phyloP scores from a whole-genome alignment of 2,329 filamentous ascomycete genomes.

The Aspergillus pseudotamarii region DNA sequence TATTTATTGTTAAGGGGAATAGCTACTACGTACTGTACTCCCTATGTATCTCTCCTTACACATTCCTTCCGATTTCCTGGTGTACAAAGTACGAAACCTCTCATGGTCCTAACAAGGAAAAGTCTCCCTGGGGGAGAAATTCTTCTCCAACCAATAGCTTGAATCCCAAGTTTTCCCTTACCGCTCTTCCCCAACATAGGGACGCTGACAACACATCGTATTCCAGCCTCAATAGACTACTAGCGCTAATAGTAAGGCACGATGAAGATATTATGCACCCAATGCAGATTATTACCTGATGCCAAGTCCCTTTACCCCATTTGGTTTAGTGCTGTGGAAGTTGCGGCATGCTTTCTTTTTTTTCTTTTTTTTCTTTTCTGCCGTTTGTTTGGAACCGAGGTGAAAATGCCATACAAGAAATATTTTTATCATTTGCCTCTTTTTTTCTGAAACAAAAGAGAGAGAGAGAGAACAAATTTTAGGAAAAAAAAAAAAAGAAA shows the following conservation, averaged over 20 bases:
- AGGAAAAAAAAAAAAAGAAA: too few relatives aligned
- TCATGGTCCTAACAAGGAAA: neutral
- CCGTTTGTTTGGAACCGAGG: neutral
- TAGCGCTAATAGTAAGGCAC: neutral
- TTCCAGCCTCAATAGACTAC: neutral
- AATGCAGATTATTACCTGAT: slow-evolving; percentile 1
- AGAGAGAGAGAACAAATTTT: too few relatives aligned
- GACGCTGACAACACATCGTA: neutral
- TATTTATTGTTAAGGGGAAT: neutral
- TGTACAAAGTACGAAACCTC: neutral
- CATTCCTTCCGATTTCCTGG: neutral
- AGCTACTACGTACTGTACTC: neutral
- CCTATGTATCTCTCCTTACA: neutral
- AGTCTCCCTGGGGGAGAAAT: neutral
- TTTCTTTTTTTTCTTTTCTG: too few relatives aligned
- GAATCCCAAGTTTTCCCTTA: neutral
- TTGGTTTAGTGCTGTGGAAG: neutral
- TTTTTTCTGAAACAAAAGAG: neutral
- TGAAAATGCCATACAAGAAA: neutral
- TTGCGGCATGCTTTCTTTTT: neutral
- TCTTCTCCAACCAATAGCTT: neutral
- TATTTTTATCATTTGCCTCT: neutral
- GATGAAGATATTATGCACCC: neutral
- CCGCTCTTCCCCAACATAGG: neutral
- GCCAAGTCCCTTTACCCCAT: neutral